Base-by-base conservation (phyloP, 805 yeast genomes). In the Pichia rugopelliculosa region DNA sequence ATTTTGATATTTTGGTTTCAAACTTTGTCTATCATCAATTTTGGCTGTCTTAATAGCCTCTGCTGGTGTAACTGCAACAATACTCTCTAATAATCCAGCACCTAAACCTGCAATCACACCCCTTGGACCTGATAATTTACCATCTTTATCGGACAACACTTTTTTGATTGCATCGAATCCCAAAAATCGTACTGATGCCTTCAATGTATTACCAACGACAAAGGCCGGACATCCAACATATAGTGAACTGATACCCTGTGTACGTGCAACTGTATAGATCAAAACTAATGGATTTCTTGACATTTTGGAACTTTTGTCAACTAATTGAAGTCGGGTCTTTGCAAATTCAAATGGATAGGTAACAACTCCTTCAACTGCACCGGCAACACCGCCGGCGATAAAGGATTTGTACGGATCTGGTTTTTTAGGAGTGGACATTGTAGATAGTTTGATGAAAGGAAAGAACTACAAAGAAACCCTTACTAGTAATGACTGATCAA, bases 331-430 rank as follows among this genome's bases (percentile, higher is more conserved):
- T 53, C 98, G 73, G 3, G 99, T 91, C 62, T 91, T 91, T 41
- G 98, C 96, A 69, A 90, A 91, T 66, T 91, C 99, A 66, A 93
- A 93, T 3, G 99, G 99, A 64, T 89, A 91, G 0, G 98, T 91
- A 41, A 87, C 75, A 36, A 79, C 79, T 30, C 96, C 96, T 68
- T 91, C 99, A 27, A 90, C 81, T 23, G 96, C 98, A 49, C 98
- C 99, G 0, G 98, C 99, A 0, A 86, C 74, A 45, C 97, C 96
- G 48, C 99, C 99, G 7, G 96, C 98, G 24, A 90, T 71, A 59
- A 91, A 88, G 1, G 97, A 87, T 58, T 84, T 80, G 51, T 77
- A 59, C 2, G 93, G 91, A 61, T 84, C 91, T 13, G 79, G 77
- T 60, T 75, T 62, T 33, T 56, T 57, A 12, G 45, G 36, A 25